These are phyloP conservation scores for Silene uniflora DNA, from an alignment of 148 eudicot species.

Conservation along the genomic window DNA sequence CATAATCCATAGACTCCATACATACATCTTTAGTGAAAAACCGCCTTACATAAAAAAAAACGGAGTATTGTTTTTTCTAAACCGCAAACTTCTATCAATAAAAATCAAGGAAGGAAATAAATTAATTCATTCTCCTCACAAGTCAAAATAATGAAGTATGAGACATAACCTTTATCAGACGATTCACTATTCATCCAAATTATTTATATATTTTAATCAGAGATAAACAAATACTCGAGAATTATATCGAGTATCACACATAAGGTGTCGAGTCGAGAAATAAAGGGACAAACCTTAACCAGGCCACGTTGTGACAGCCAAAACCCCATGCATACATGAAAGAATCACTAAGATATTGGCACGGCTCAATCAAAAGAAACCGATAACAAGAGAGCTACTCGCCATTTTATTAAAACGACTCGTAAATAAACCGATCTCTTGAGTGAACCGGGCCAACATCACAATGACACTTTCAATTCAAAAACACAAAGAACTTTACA, in stretches of 20 bases:
- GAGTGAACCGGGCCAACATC: conserved; percentile 59
- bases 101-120: background rate
- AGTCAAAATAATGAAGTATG: too few relatives aligned
- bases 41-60: too few relatives aligned
- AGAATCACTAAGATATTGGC: conserved; percentile 50
- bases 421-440: conserved; percentile 11
- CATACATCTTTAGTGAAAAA: too few relatives aligned
- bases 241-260: too few relatives aligned
- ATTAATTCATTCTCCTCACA: too few relatives aligned
- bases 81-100: background rate
- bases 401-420: background rate
- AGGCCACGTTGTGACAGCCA: background rate
- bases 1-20: too few relatives aligned
- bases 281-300: conserved; percentile 1
- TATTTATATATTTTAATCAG: too few relatives aligned
- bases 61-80: too few relatives aligned
- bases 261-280: too few relatives aligned
- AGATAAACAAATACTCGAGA: too few relatives aligned
- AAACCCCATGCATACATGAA: conserved; percentile 20
- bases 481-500: background rate
- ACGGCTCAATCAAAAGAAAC: conserved; percentile 46
- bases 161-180: too few relatives aligned
- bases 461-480: conserved; percentile 29
- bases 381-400: background rate
- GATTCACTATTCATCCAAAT: too few relatives aligned